Percentiles rank a stretch among this genome's conserved stretches.
These are phyloP conservation scores for Pythium dissimile DNA, from an alignment of 352 stramenopile species.

Conservation along the genomic window DNA sequence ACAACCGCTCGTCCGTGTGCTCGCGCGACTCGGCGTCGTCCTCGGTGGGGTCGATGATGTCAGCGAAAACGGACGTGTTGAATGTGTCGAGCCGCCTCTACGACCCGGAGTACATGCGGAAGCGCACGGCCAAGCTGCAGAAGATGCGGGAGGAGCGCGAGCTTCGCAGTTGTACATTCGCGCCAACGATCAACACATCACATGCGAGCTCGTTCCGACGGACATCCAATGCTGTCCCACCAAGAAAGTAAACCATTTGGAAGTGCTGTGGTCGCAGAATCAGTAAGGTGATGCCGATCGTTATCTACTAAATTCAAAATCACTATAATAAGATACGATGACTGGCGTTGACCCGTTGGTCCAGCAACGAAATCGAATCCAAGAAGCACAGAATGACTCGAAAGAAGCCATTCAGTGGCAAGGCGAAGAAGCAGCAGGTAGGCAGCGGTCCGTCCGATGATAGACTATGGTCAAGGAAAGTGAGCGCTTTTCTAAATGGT, in stretches of 20 bases:
- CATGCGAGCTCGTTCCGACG: constrained; percentile 19
- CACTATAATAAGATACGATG: no score
- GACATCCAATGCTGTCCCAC: constrained; percentile 9
- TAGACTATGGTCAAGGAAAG: neutral
- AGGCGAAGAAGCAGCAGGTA: constrained; percentile 87
- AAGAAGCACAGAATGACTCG: constrained; percentile 24
- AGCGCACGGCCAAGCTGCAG: constrained; percentile 72
- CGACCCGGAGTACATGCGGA: constrained; percentile 80
- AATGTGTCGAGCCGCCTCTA: constrained; percentile 80
- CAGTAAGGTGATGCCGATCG: no score
- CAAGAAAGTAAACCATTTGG: constrained; percentile 24
- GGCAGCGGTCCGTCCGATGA: neutral
- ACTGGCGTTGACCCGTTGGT: no score
- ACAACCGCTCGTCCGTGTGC: constrained; percentile 47
- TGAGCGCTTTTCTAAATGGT: neutral
- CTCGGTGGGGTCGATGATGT: constrained; percentile 54
- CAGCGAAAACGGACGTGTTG: constrained; percentile 73
- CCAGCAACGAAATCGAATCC: neutral
- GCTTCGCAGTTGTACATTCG: constrained; percentile 78
- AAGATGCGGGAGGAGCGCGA: constrained; percentile 76
- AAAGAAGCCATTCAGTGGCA: constrained; percentile 85
- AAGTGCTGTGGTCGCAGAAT: neutral
- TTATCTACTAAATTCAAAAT: no score
- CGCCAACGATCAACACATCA: constrained; percentile 53
- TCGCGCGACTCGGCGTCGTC: constrained; percentile 66